Evolutionary conservation across 2,329 filamentous ascomycete species (phyloP), one percentile per base, ranked within the genome.

Genomic region (Colletotrichum tropicale): DNA sequence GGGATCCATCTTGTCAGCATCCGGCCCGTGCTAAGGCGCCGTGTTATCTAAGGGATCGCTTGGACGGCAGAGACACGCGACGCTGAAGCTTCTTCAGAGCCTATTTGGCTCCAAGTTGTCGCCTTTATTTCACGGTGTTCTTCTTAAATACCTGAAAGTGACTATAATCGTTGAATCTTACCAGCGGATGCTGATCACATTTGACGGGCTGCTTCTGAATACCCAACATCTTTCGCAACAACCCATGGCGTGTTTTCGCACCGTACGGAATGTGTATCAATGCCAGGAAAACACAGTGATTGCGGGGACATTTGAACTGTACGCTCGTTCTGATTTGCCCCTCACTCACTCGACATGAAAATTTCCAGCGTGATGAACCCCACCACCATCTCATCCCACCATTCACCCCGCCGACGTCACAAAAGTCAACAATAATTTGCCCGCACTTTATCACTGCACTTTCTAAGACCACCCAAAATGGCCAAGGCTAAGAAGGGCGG

Each of bases 401-500:
- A 28, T 65, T 52, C 70, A 76, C 74, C 65, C 74, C 74, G 70
- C 74, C 70, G 74, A 75, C 73, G 73, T 75, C 73, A 75, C 73
- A 52, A 43, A 74, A 58, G 56, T 68, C 58, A 68, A 38, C 65
- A 58, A 28, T 60, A 58, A 26, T 36, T 58, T 56, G 48, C 32
- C 58, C 34, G 58, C 64, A 21, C 64, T 36, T n/a, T 64, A 67
- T 32, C 56, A 74, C 64, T 18, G 34, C 34, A 30, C 15, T 56
- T 38, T 15, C 16, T 64, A 2, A 12, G 18, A 15, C 18, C 43
- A 26, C 66, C 24, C 68, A 74, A 68, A 30, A 89, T 89, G 88
- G 88, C 85, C 30, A 90, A 90, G 78, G 88, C 89, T 76, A 90
- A 90, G 80, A 90, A 89, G 79, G 80, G 43, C n/a, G n/a, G 79